Percentiles rank a stretch among this genome's conserved stretches.
Conservation (phyloP, 108 stramenopile species). For the Cylindrotheca fusiformis region DNA sequence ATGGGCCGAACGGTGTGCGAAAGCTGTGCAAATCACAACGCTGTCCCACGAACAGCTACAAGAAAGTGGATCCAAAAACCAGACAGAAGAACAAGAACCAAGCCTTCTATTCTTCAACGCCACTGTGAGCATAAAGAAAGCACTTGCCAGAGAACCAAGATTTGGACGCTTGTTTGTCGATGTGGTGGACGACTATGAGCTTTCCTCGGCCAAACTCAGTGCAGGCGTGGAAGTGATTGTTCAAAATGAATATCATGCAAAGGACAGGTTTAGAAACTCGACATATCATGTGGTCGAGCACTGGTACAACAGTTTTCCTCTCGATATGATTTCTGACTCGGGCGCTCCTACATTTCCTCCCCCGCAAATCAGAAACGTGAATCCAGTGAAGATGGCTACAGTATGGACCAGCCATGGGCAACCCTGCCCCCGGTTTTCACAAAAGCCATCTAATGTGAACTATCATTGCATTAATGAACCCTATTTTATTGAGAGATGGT, state of each 20-base stretch:
- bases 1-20: slow-evolving; percentile 6
- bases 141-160: background rate
- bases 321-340: slow-evolving; percentile 4
- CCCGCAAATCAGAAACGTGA: background rate
- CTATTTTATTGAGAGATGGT: slow-evolving; percentile 12
- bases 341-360: background rate
- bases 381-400: slow-evolving; percentile 5
- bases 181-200: slow-evolving; percentile 16
- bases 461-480: slow-evolving; percentile 8
- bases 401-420: slow-evolving; percentile 11
- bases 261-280: background rate
- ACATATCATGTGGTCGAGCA: slow-evolving; percentile 15
- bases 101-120: slow-evolving; percentile 8
- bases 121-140: slow-evolving; percentile 9
- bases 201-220: background rate
- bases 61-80: background rate
- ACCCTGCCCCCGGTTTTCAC: slow-evolving; percentile 2
- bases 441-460: background rate
- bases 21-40: background rate
- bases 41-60: slow-evolving; percentile 5
- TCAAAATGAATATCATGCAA: slow-evolving; percentile 8
- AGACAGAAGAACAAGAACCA: slow-evolving; percentile 3
- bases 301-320: slow-evolving; percentile 23
- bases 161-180: slow-evolving; percentile 15
- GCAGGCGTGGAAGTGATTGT: background rate